phyloP scores from a whole-genome alignment of 1,139 yeast genomes.

The Magnusiomyces suaveolens region DNA sequence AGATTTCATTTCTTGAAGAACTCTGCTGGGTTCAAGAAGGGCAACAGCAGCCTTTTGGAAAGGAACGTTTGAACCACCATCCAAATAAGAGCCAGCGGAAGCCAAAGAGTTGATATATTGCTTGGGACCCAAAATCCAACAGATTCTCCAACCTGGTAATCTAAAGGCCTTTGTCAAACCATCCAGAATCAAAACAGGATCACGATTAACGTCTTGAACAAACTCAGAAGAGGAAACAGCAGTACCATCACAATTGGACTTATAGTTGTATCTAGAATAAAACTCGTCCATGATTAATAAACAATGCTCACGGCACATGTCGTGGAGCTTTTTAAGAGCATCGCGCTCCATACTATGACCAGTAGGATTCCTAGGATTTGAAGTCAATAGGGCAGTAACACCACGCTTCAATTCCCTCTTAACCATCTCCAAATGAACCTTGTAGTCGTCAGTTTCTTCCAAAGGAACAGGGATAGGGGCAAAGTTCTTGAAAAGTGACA shows the following conservation, averaged over 20 bases:
- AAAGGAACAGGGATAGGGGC: slow-evolving; percentile 62
- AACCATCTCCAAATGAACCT: slow-evolving; percentile 48
- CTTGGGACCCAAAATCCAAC: slow-evolving; percentile 63
- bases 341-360: slow-evolving; percentile 48
- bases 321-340: slow-evolving; percentile 46
- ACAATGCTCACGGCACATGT: slow-evolving; percentile 49
- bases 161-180: slow-evolving; percentile 60
- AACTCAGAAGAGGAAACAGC: slow-evolving; percentile 48
- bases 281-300: slow-evolving; percentile 61
- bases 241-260: slow-evolving; percentile 49
- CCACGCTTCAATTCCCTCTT: slow-evolving; percentile 51
- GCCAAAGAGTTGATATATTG: slow-evolving; percentile 50
- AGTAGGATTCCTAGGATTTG: slow-evolving; percentile 62
- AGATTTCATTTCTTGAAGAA: slow-evolving; percentile 49
- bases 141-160: slow-evolving; percentile 61
- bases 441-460: slow-evolving; percentile 51
- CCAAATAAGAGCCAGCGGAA: slow-evolving; percentile 55
- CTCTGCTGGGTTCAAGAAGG: slow-evolving; percentile 46
- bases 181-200: slow-evolving; percentile 54
- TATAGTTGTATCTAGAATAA: slow-evolving; percentile 55
- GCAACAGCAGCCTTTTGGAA: slow-evolving; percentile 57
- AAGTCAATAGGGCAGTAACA: slow-evolving; percentile 50
- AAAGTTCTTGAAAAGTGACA: slow-evolving; percentile 55
- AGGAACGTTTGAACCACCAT: slow-evolving; percentile 59
- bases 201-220: slow-evolving; percentile 50